These are phyloP conservation scores for Sapria himalayana DNA, from an alignment of 345 rosid species.

Conservation along the genomic window DNA sequence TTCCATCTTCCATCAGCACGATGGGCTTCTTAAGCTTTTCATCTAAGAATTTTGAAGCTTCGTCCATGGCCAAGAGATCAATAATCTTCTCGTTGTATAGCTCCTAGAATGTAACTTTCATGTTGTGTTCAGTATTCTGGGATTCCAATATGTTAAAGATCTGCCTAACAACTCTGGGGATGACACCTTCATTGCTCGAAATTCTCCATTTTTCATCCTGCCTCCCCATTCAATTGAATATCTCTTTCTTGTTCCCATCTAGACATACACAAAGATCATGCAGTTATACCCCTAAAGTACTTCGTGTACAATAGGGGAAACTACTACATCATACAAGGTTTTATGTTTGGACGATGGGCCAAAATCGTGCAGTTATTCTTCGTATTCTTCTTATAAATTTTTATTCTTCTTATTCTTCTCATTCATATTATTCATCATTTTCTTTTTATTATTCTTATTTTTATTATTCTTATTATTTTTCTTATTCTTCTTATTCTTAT, in stretches of 20 bases:
- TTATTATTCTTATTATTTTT: no score
- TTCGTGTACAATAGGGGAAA: conserved; percentile 6
- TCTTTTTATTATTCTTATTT: no score
- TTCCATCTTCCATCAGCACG: conserved; percentile 9
- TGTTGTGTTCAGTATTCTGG: conserved; percentile 6
- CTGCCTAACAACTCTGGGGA: conserved; percentile 8
- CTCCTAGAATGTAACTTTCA: conserved; percentile 8
- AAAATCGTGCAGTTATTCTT: conserved; percentile 6
- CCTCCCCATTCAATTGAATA: conserved; percentile 2
- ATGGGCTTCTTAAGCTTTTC: conserved; percentile 7
- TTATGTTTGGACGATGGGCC: conserved; percentile 6
- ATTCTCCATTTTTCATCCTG: conserved; percentile 5
- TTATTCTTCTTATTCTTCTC: no score
- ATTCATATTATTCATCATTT: no score
- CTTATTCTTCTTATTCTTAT: no score
- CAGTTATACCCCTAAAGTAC: conserved; percentile 8
- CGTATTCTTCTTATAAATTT: no score
- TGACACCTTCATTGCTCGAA: conserved; percentile 7
- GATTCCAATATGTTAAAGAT: conserved; percentile 8
- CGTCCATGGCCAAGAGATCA: conserved; percentile 6
- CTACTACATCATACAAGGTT: conserved; percentile 2
- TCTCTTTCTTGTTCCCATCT: conserved; percentile 5
- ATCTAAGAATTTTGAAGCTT: conserved; percentile 7
- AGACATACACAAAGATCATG: conserved; percentile 7
- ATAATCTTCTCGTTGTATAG: conserved; percentile 8